Base-by-base conservation (phyloP, 805 yeast genomes). In the Spathaspora arborariae region DNA sequence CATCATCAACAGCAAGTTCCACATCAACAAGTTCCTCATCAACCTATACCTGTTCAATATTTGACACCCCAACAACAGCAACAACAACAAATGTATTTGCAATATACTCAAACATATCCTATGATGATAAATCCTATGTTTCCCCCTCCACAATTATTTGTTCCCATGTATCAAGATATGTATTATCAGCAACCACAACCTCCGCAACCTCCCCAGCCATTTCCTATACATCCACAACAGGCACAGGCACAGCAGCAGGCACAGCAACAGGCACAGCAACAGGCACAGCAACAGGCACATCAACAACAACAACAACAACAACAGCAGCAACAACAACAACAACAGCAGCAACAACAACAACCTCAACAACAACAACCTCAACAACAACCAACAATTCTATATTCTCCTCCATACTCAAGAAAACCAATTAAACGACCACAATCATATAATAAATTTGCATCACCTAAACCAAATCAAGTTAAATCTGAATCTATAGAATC, bases 81-180 rank as follows among this genome's bases (percentile, higher is more conserved):
- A 11, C 49, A 47, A 20, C 55, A 50, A 36, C 56, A 52, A 34
- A 41, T 52, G 30, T 54, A 54, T 39, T 39, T 51, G 45, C 54
- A 54, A 27, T 54, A 54, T 49, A 51, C 50, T 5, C 52, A 52
- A 10, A 39, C 27, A 9, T 48, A 48, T 20, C 51, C 51, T 6
- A 42, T 52, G 53, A 48, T 51, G 46, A 48, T 48, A 6, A 49
- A 49, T 33, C 55, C 47, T 20, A 41, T 49, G 36, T 52, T 47
- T 39, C 51, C 47, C 15, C 38, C 37, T 3, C 35, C 35, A 15
- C 35, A 13, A 2, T n/a, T 50, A 46, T 40, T 47, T 45, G 45
- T 46, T 44, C 16, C 54, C 45, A 9, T 48, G 44, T 51, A 45
- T 43, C 27, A 41, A 36, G 42, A 45, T 33, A 30, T 44, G 24